phyloP scores from a whole-genome alignment of 352 stramenopile genomes.

The Phytopythium aichiense region DNA sequence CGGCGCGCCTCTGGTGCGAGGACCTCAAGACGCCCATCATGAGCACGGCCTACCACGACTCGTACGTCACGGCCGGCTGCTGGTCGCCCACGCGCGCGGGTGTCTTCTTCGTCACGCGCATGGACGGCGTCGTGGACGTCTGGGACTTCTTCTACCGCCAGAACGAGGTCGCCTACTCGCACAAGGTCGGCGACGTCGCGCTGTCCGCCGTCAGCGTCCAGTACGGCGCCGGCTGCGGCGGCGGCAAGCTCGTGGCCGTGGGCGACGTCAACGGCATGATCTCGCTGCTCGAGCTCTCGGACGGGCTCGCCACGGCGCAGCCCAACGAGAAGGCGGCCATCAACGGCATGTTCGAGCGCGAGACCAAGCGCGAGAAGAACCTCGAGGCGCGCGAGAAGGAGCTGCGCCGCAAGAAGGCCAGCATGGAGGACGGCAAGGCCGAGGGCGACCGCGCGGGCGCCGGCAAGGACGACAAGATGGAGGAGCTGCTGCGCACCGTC shows the following conservation, averaged over 20 bases:
- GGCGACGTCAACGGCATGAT: conserved; percentile 96
- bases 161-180: conserved; percentile 96
- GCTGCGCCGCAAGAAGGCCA: conserved; percentile 77
- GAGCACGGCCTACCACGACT: conserved; percentile 95
- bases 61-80: conserved; percentile 95
- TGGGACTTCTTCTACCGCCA: conserved; percentile 98
- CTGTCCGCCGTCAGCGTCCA: conserved; percentile 94
- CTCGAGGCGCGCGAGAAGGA: conserved; percentile 90
- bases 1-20: conserved; percentile 94
- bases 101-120: conserved; percentile 96
- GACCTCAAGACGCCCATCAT: conserved; percentile 98
- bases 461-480: conserved; percentile 92
- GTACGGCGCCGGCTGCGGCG: conserved; percentile 75
- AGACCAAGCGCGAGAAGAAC: conserved; percentile 97
- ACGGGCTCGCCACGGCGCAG: conserved; percentile 88
- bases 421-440: conserved; percentile 75
- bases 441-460: conserved; percentile 47
- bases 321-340: conserved; percentile 94
- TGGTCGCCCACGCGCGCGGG: conserved; percentile 94
- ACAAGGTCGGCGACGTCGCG: conserved; percentile 93
- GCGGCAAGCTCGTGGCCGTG: conserved; percentile 92
- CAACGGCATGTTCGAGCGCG: conserved; percentile 95
- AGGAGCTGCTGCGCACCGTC: conserved; percentile 90
- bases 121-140: conserved; percentile 96
- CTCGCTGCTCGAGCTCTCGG: conserved; percentile 94